Evolutionary conservation across 2,329 filamentous ascomycete species (phyloP).

Genomic region (Pseudogymnoascus sp.): DNA sequence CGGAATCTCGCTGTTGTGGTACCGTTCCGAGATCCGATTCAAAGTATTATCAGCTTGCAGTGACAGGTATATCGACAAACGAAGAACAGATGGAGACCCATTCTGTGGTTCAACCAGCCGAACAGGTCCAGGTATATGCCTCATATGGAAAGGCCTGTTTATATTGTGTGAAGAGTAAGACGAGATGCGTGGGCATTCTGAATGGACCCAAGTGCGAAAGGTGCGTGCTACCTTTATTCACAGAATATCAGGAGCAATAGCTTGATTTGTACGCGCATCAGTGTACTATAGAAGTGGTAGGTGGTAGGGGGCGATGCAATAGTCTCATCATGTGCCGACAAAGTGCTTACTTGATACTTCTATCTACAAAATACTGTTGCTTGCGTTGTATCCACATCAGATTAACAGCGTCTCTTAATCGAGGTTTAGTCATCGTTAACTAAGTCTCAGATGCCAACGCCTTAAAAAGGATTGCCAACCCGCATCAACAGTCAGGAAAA

Average conservation of each 20-base stretch:
- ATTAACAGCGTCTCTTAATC: background rate
- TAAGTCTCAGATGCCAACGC: slow-evolving; percentile 15
- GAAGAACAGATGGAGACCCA: background rate
- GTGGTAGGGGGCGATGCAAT: background rate
- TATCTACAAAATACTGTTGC: background rate
- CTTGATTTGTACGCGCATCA: background rate
- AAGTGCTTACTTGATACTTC: background rate
- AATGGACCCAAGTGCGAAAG: slow-evolving; percentile 14
- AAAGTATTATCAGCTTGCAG: background rate
- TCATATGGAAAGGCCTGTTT: slow-evolving; percentile 16
- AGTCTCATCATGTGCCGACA: background rate
- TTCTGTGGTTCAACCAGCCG: background rate
- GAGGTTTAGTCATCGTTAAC: background rate
- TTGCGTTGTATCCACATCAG: background rate
- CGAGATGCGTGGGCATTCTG: slow-evolving; percentile 11
- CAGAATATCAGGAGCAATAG: background rate
- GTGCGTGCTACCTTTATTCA: background rate
- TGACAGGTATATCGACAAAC: background rate
- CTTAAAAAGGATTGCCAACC: slow-evolving; percentile 17
- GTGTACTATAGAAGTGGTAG: background rate
- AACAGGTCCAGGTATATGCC: slow-evolving; percentile 13
- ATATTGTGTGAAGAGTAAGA: slow-evolving; percentile 15
- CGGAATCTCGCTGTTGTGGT: background rate
- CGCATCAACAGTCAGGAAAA: slow-evolving; percentile 12
- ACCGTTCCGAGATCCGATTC: background rate